A percentile compares a stretch with the other conserved stretches of the same genome.
These are phyloP conservation scores for Phytophthora tubulina DNA, from an alignment of 352 stramenopile genomes.

Conservation along the genomic window DNA sequence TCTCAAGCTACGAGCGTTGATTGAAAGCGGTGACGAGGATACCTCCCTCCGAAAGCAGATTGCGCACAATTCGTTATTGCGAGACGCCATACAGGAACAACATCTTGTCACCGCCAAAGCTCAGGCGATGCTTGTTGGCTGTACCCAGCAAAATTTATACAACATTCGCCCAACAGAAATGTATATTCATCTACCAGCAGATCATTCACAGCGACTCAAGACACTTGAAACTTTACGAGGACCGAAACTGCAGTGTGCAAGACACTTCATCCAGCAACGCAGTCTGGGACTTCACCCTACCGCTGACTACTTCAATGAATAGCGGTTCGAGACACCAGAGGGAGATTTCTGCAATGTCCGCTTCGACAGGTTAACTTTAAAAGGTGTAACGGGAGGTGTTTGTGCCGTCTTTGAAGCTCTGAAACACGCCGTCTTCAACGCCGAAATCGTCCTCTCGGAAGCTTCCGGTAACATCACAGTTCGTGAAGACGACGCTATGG, in stretches of 20 bases:
- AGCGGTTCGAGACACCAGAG: constrained; percentile 39
- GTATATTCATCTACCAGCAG: constrained; percentile 45
- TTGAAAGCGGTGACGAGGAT: background rate
- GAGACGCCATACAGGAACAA: constrained; percentile 22
- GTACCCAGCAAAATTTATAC: constrained; percentile 16
- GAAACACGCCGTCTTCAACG: constrained; percentile 33
- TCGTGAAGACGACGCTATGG: constrained; percentile 43
- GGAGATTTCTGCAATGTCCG: constrained; percentile 55
- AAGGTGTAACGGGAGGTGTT: constrained; percentile 20
- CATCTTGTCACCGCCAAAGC: constrained; percentile 20
- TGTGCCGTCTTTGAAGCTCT: constrained; percentile 38
- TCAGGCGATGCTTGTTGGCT: constrained; percentile 16
- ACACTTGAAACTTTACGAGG: constrained; percentile 40
- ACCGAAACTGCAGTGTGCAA: constrained; percentile 51
- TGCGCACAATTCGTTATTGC: constrained; percentile 12
- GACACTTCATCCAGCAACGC: constrained; percentile 48
- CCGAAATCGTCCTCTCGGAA: constrained; percentile 48
- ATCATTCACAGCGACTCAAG: constrained; percentile 27
- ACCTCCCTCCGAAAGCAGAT: background rate
- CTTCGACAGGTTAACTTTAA: constrained; percentile 47
- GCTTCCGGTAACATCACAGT: constrained; percentile 39
- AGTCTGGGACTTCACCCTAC: constrained; percentile 49
- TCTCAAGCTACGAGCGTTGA: constrained; percentile 29
- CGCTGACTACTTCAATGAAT: constrained; percentile 36
- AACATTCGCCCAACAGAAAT: constrained; percentile 43